Evolutionary conservation across 2,329 filamentous ascomycete genomes (phyloP).

Genomic region (Colletotrichum filicis): DNA sequence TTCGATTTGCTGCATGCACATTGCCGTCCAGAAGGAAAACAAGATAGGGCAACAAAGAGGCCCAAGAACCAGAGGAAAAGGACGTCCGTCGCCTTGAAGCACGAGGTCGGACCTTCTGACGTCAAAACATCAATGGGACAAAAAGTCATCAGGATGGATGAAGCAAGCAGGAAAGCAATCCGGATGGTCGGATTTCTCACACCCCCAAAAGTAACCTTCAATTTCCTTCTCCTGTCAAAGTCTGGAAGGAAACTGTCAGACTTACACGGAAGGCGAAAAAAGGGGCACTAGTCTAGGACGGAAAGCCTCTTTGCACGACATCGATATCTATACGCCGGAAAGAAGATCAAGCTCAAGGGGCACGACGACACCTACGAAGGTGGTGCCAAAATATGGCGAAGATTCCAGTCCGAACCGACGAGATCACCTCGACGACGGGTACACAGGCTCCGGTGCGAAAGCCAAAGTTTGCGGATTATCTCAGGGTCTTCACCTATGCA

Average conservation of each 20-base stretch:
- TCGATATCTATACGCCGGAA: not conserved
- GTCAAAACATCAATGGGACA: constrained; percentile 13
- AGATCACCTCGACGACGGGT: not conserved
- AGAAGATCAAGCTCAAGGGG: not conserved
- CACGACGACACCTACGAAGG: not conserved
- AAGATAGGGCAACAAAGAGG: not conserved
- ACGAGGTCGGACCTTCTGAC: constrained; percentile 15
- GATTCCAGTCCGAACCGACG: not conserved
- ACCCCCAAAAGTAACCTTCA: constrained; percentile 2
- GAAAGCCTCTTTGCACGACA: not conserved
- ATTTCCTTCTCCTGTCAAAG: not conserved
- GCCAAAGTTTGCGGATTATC: constrained; percentile 25
- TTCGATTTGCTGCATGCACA: constrained; percentile 14
- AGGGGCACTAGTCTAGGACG: not conserved
- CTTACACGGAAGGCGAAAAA: not conserved
- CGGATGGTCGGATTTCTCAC: not conserved
- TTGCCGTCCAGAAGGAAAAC: not conserved
- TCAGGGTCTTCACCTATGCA: constrained; percentile 44
- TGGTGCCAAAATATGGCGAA: not conserved
- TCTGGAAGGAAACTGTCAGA: constrained; percentile 10
- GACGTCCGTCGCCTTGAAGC: constrained; percentile 11
- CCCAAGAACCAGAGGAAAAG: constrained; percentile 1
- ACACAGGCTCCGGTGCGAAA: constrained; percentile 3
- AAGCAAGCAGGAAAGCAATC: not conserved
- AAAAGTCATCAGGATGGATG: not conserved